These are phyloP conservation scores for Ceratobasidium sp. DNA, from an alignment of 1,284 basidiomycete genomes.

Conservation along the genomic window DNA sequence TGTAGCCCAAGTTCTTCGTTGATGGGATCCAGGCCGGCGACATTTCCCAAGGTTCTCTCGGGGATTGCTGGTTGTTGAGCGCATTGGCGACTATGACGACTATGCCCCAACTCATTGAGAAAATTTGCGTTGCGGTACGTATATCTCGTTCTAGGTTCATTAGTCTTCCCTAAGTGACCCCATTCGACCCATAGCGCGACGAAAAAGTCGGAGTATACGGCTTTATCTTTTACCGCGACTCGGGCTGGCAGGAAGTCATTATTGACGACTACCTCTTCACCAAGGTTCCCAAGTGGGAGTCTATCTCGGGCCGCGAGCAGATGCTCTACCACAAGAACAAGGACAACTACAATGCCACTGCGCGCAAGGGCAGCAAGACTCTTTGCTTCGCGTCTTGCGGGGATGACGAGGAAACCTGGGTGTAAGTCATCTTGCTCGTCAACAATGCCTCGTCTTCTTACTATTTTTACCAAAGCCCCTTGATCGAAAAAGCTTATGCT, in stretches of 20 bases:
- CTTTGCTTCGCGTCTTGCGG: conserved; percentile 45
- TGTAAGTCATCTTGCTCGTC: conserved; percentile 32
- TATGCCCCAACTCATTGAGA: conserved; percentile 59
- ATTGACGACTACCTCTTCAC: conserved; percentile 40
- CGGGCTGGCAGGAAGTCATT: conserved; percentile 46
- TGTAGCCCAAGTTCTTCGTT: conserved; percentile 57
- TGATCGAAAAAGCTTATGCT: conserved; percentile 39
- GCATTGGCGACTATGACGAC: conserved; percentile 60
- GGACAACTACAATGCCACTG: conserved; percentile 45
- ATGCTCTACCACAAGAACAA: conserved; percentile 46
- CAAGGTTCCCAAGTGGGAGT: conserved; percentile 32
- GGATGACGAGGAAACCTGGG: conserved; percentile 48
- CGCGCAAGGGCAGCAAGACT: conserved; percentile 44
- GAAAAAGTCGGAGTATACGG: conserved; percentile 65
- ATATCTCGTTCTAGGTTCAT: not conserved
- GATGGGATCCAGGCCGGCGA: conserved; percentile 55
- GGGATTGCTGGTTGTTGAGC: conserved; percentile 65
- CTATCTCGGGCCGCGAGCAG: conserved; percentile 42
- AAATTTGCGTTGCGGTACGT: conserved; percentile 62
- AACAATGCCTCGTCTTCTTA: not conserved
- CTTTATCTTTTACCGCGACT: conserved; percentile 47
- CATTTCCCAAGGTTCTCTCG: conserved; percentile 59
- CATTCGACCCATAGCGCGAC: conserved; percentile 56
- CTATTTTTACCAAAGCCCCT: conserved; percentile 9
- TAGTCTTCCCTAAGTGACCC: not conserved